These are phyloP conservation scores for Alternaria brassicae DNA, from an alignment of 2,329 filamentous ascomycete species.

Conservation along the genomic window DNA sequence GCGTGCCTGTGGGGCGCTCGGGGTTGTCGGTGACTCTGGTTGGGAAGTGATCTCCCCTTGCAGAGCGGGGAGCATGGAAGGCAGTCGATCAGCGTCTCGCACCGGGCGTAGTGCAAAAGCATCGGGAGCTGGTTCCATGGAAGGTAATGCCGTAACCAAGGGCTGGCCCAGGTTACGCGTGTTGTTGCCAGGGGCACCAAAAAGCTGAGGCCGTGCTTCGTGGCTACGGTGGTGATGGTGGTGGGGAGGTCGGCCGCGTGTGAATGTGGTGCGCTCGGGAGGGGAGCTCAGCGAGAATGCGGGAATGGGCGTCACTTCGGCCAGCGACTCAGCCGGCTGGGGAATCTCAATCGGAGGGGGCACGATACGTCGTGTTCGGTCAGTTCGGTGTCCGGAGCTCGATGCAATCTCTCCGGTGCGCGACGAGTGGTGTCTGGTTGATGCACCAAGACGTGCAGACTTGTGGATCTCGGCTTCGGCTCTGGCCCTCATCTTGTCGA, in stretches of 20 bases:
- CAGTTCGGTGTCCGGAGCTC: conserved; percentile 51
- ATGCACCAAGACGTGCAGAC: conserved; percentile 55
- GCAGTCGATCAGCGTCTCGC: conserved; percentile 84
- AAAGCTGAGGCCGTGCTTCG: conserved; percentile 53
- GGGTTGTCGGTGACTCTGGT: conserved; percentile 70
- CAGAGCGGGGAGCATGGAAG: conserved; percentile 80
- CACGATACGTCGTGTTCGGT: conserved; percentile 71
- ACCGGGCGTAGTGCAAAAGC: conserved; percentile 77
- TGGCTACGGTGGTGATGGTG: conserved; percentile 57
- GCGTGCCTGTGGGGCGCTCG: conserved; percentile 40
- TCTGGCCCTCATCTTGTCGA: conserved; percentile 89
- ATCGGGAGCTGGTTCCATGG: conserved; percentile 70
- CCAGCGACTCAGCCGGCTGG: conserved; percentile 56
- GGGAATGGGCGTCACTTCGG: conserved; percentile 68
- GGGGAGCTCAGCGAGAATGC: conserved; percentile 73
- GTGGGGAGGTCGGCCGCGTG: conserved; percentile 62
- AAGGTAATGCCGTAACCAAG: conserved; percentile 69
- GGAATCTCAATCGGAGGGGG: conserved; percentile 87
- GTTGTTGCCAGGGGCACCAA: conserved; percentile 34
- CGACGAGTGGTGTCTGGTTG: conserved; percentile 51
- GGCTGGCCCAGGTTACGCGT: conserved; percentile 66
- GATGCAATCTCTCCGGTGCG: conserved; percentile 50
- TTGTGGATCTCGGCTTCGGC: conserved; percentile 79
- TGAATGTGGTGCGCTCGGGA: conserved; percentile 72
- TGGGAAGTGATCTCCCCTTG: conserved; percentile 76